A percentile compares a stretch with the other conserved stretches of the same genome.
Evolutionary conservation across 352 stramenopile genomes (phyloP).

Genomic region (Lagenidium sp.): DNA sequence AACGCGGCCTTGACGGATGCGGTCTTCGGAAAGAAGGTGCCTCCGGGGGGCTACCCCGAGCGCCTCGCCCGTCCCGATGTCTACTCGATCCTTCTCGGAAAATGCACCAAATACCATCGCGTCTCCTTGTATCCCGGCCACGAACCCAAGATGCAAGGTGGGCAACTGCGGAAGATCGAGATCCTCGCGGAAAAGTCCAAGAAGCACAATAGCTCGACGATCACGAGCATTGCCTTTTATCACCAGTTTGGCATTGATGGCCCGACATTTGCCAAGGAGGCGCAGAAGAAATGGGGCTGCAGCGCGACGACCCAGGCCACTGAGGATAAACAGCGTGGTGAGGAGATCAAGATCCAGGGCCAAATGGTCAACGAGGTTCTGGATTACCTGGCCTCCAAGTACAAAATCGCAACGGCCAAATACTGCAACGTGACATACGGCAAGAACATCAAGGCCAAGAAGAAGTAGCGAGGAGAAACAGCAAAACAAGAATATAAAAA

Average conservation of each 20-base stretch:
- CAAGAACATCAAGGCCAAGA: slow-evolving; percentile 77
- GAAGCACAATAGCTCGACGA: slow-evolving; percentile 54
- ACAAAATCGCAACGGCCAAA: slow-evolving; percentile 55
- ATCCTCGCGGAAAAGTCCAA: slow-evolving; percentile 66
- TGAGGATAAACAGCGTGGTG: slow-evolving; percentile 48
- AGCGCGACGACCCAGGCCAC: slow-evolving; percentile 40
- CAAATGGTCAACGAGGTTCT: slow-evolving; percentile 77
- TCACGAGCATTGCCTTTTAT: slow-evolving; percentile 66
- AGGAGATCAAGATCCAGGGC: slow-evolving; percentile 75
- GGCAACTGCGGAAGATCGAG: slow-evolving; percentile 43
- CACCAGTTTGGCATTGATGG: slow-evolving; percentile 76
- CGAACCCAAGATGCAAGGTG: slow-evolving; percentile 47
- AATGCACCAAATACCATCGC: slow-evolving; percentile 59
- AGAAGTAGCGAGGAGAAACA: slow-evolving; percentile 26
- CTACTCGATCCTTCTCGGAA: slow-evolving; percentile 35
- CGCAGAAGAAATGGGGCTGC: slow-evolving; percentile 78
- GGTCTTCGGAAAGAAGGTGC: slow-evolving; percentile 61
- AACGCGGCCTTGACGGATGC: slow-evolving; percentile 61
- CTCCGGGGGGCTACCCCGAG: slow-evolving; percentile 43
- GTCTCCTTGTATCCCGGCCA: slow-evolving; percentile 65
- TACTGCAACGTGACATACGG: slow-evolving; percentile 61
- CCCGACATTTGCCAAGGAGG: slow-evolving; percentile 60
- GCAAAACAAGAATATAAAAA: neutral
- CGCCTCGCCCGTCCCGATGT: slow-evolving; percentile 49
- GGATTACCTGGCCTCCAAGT: slow-evolving; percentile 50